Evolutionary conservation across 805 yeast species (phyloP).

Genomic region (Komagataella mondaviorum): DNA sequence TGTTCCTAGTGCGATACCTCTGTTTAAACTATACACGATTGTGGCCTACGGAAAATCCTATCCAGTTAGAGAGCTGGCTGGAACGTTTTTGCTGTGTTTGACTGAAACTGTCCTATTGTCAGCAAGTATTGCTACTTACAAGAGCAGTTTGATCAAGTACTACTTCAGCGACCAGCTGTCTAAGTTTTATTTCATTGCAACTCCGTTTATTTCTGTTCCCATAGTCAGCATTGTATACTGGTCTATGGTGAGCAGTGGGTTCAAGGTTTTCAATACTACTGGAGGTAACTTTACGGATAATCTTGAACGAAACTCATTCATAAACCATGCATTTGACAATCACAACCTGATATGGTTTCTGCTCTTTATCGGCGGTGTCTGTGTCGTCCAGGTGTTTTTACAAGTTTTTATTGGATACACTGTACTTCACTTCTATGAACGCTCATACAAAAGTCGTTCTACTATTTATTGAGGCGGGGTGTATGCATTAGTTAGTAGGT

Average conservation of each 20-base stretch:
- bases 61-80: not conserved
- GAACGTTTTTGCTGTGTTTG: not conserved
- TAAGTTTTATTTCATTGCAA: not conserved
- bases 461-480: not conserved
- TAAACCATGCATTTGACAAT: not conserved
- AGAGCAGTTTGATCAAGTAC: not conserved
- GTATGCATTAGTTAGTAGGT: not conserved
- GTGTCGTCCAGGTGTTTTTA: not conserved
- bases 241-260: not conserved
- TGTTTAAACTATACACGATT: not conserved
- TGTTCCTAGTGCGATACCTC: not conserved
- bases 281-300: not conserved
- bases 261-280: not conserved
- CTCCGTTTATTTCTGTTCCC: not conserved
- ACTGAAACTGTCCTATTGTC: not conserved
- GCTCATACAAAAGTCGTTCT: not conserved
- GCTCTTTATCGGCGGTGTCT: not conserved
- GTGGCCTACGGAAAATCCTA: not conserved
- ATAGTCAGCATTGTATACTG: not conserved
- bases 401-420: not conserved
- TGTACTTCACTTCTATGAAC: not conserved
- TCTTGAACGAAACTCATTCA: not conserved
- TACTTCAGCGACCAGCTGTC: not conserved
- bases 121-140: not conserved
- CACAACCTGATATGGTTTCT: not conserved